Evolutionary conservation across 495 filamentous ascomycete genomes (phyloP).

Genomic region (Thermothielavioides terrestris): DNA sequence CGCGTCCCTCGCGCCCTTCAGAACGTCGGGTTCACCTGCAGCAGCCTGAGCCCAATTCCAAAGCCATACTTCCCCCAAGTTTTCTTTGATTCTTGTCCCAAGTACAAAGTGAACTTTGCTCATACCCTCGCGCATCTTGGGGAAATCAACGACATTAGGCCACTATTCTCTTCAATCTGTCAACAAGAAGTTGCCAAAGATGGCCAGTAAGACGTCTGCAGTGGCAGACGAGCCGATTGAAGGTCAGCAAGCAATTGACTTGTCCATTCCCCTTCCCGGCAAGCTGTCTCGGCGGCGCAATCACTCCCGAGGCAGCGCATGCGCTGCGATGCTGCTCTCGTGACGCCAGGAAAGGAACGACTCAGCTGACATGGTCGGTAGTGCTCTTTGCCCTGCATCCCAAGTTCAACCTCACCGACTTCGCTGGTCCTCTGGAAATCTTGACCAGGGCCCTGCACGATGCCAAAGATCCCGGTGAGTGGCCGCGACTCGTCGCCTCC

Average conservation of each 20-base stretch:
- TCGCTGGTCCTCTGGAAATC: conserved; percentile 58
- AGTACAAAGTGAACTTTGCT: background rate
- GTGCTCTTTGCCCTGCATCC: conserved; percentile 43
- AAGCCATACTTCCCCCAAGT: conserved; percentile 1
- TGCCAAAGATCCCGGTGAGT: conserved; percentile 51
- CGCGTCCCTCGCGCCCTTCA: too few species aligned
- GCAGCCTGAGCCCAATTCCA: too few species aligned
- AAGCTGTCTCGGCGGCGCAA: too few species aligned
- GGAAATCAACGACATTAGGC: conserved; percentile 9
- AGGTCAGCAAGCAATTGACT: too few species aligned
- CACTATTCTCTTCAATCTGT: background rate
- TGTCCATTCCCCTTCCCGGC: too few species aligned
- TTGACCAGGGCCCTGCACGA: conserved; percentile 52
- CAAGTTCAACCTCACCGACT: conserved; percentile 52
- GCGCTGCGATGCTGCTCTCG: too few species aligned
- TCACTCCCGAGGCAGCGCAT: too few species aligned
- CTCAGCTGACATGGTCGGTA: too few species aligned
- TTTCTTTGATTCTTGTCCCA: background rate
- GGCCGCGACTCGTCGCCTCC: conserved; percentile 1
- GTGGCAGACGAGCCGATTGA: conserved; percentile 43
- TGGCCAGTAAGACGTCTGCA: conserved; percentile 41
- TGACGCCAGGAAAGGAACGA: too few species aligned
- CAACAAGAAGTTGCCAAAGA: conserved; percentile 27
- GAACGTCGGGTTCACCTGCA: background rate
- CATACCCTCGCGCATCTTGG: conserved; percentile 4